Conservation (phyloP, 2,329 filamentous ascomycete species). For the Zelopaecilomyces penicillatus region DNA sequence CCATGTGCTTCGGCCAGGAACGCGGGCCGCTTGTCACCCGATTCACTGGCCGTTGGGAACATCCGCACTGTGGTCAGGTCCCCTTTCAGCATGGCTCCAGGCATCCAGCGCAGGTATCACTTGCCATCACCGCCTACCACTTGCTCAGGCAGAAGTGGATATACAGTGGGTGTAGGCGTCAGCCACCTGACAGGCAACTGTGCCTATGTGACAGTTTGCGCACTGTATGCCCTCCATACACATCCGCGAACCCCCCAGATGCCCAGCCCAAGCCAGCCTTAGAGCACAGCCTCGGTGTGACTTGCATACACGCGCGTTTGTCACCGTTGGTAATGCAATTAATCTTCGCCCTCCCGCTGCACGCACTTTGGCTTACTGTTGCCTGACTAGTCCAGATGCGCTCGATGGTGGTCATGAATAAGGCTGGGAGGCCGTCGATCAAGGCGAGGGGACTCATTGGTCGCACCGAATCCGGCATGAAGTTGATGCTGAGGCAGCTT, state of each 20-base stretch:
- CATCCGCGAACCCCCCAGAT: no score
- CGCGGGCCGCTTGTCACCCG: no score
- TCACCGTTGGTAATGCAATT: background rate
- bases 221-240: constrained; percentile 1
- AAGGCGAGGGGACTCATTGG: no score
- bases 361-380: background rate
- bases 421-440: no score
- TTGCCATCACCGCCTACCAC: background rate
- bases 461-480: no score
- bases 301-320: constrained; percentile 11
- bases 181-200: no score
- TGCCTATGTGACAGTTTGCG: background rate
- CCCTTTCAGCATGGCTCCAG: constrained; percentile 2
- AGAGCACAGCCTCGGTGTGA: constrained; percentile 1
- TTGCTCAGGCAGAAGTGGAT: background rate
- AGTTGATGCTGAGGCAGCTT: no score
- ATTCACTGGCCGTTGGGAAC: background rate
- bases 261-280: no score
- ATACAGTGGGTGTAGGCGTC: no score
- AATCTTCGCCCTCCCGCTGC: background rate
- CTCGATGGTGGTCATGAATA: background rate
- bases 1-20: no score
- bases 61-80: constrained; percentile 5
- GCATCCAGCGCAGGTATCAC: background rate
- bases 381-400: background rate